Conservation (phyloP, 148 eudicot genomes). For the Silene uniflora region DNA sequence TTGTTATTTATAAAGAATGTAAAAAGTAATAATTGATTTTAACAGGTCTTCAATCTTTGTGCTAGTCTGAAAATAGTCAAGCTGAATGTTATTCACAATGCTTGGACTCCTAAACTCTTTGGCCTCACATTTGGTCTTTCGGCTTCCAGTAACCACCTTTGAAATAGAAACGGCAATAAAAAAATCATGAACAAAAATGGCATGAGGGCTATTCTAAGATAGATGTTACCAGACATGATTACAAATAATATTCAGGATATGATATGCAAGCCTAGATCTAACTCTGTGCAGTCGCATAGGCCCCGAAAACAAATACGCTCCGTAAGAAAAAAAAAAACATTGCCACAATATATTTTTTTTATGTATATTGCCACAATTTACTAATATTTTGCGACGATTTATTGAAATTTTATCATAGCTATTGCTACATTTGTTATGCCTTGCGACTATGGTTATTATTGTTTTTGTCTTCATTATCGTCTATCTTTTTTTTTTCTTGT, state of each 20-base stretch:
- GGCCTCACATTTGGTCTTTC: conserved; percentile 44
- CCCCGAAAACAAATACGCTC: too few species aligned
- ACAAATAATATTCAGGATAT: conserved; percentile 9
- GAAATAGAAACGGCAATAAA: conserved; percentile 76
- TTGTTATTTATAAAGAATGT: neutral
- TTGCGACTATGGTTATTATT: too few species aligned
- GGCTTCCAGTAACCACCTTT: conserved; percentile 34
- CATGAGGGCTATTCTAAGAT: conserved; percentile 61
- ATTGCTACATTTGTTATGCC: too few species aligned
- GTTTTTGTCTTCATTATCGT: too few species aligned
- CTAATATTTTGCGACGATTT: too few species aligned
- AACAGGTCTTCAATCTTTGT: conserved; percentile 97
- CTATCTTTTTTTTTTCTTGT: too few species aligned
- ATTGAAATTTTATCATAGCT: too few species aligned
- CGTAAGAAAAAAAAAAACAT: too few species aligned
- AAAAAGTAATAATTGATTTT: conserved; percentile 18
- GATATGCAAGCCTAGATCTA: too few species aligned
- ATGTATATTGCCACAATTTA: too few species aligned
- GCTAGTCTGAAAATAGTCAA: conserved; percentile 84
- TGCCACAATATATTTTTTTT: too few species aligned
- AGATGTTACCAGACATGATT: conserved; percentile 56
- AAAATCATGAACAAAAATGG: conserved; percentile 74
- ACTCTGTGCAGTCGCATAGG: too few species aligned
- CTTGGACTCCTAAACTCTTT: conserved; percentile 72
- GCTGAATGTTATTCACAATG: conserved; percentile 70